Evolutionary conservation across 2,329 filamentous ascomycete species (phyloP), one percentile per base, ranked within the genome.

Genomic region (Fusarium fujikuroi): DNA sequence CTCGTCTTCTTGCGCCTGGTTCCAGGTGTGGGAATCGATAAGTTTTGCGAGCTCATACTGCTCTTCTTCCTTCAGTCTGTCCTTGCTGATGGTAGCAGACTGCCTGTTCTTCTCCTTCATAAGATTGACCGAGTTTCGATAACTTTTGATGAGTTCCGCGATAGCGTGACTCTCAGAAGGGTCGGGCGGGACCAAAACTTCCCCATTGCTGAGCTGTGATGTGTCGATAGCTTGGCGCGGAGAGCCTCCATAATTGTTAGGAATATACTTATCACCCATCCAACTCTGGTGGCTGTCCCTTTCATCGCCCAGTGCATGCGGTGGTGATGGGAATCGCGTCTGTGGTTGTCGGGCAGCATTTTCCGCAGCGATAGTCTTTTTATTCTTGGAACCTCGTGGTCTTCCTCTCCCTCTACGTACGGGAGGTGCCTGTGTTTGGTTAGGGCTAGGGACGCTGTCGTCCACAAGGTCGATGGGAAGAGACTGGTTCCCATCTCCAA

Each of bases 331-430:
- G 5, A 39, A 53, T 28, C 18, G 50, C 21, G 23, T 6, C n/a
- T 19, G 58, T 2, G 34, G 3, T 21, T 18, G 9, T 30, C 28
- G n/a, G 15, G 18, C 3, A 9, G 54, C 18, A 32, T 32, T 30
- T 30, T 50, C 9, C 11, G 61, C 3, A 11, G 42, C 16, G 5
- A 36, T 42, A 11, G 43, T 12, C 23, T 25, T 9, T 9, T 50
- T 63, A 18, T 62, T 63, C 21, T 50, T 62, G 6, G 43, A 63
- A 1, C 60, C 60, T 14, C 10, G 23, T 7, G 57, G 57, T 4
- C 57, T 47, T 0, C 43, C 43, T 39, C 34, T 37, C 1, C 34
- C 50, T 37, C 32, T 37, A 1, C 34, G 34, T 28, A 16, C 4
- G 2, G 19, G 19, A 28, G 28, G 30, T 34, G 5, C 25, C 5